A percentile compares a stretch with the other conserved stretches of the same genome.
Evolutionary conservation across 257 asterid species (phyloP).

Genomic region (Nemophila menziesii): DNA sequence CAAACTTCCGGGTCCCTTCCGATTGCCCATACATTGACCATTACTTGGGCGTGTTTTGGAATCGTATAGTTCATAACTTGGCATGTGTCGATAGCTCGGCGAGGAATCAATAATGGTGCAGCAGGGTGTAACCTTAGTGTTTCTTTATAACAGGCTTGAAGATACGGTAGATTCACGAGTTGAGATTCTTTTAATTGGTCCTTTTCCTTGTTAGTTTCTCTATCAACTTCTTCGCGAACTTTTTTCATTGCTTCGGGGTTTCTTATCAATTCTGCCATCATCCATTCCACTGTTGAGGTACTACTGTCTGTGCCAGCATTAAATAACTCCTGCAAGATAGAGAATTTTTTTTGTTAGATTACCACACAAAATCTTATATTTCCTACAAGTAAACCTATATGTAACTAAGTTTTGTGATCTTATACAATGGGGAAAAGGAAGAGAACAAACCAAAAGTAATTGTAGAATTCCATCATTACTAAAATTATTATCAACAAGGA

Average conservation of each 20-base stretch:
- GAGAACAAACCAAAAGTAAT: too few species aligned
- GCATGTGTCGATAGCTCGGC: slow-evolving; percentile 1
- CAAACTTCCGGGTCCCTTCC: slow-evolving; percentile 47
- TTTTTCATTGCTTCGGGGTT: not conserved
- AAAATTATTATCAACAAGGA: slow-evolving; percentile 6
- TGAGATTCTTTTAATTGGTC: not conserved
- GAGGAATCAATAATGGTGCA: slow-evolving; percentile 6
- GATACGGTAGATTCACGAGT: slow-evolving; percentile 1
- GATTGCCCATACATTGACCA: slow-evolving; percentile 12
- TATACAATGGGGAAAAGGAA: too few species aligned
- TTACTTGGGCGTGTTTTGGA: not conserved
- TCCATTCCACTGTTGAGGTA: slow-evolving; percentile 8
- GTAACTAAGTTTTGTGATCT: too few species aligned
- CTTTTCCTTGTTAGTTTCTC: not conserved
- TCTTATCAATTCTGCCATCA: slow-evolving; percentile 4
- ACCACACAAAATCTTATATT: too few species aligned
- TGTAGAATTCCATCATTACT: not conserved
- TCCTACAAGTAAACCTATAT: too few species aligned
- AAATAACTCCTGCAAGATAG: slow-evolving; percentile 3
- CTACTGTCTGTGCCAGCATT: slow-evolving; percentile 3
- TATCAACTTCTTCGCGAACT: slow-evolving; percentile 3
- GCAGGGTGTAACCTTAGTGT: slow-evolving; percentile 12
- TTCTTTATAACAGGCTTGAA: slow-evolving; percentile 11
- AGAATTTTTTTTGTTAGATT: too few species aligned
- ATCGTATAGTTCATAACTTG: slow-evolving; percentile 4